phyloP scores from a whole-genome alignment of 805 yeast genomes.

The Kluyveromyces aestuarii region DNA sequence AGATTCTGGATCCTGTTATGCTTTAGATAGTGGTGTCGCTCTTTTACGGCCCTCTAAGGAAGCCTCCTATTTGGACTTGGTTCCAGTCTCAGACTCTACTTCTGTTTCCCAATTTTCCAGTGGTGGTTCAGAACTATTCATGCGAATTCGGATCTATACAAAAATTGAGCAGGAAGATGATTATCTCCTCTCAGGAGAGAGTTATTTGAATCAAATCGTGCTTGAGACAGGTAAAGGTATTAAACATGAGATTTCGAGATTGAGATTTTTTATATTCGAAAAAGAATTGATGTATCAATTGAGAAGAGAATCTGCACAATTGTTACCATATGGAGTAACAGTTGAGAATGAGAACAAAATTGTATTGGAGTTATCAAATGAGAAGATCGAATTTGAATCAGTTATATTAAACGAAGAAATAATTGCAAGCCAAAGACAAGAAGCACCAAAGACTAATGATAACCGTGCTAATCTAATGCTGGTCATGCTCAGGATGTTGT shows the following conservation, averaged over 20 bases:
- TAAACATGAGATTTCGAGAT: slow-evolving; percentile 50
- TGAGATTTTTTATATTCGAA: slow-evolving; percentile 73
- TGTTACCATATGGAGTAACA: slow-evolving; percentile 61
- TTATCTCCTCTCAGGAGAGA: slow-evolving; percentile 49
- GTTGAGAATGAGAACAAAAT: slow-evolving; percentile 57
- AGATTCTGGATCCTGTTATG: slow-evolving; percentile 77
- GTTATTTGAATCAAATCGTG: slow-evolving; percentile 23
- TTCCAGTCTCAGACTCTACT: slow-evolving; percentile 27
- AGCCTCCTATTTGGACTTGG: slow-evolving; percentile 33
- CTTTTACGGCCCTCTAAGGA: slow-evolving; percentile 42
- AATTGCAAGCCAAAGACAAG: slow-evolving; percentile 32
- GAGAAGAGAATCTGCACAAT: slow-evolving; percentile 60
- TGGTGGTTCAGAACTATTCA: slow-evolving; percentile 31
- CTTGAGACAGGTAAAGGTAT: slow-evolving; percentile 26
- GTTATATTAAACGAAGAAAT: slow-evolving; percentile 33
- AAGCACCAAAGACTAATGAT: slow-evolving; percentile 34
- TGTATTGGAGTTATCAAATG: slow-evolving; percentile 54
- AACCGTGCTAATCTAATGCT: slow-evolving; percentile 28
- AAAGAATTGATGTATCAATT: slow-evolving; percentile 79
- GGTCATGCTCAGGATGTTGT: slow-evolving; percentile 26
- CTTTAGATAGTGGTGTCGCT: slow-evolving; percentile 66
- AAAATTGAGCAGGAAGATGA: slow-evolving; percentile 45
- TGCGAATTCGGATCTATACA: slow-evolving; percentile 51
- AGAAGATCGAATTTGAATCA: slow-evolving; percentile 63
- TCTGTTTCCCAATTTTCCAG: slow-evolving; percentile 15